Percentiles rank a stretch among this genome's conserved stretches.
phyloP scores from a whole-genome alignment of 306 rosid genomes.

The Malus asiatica region DNA sequence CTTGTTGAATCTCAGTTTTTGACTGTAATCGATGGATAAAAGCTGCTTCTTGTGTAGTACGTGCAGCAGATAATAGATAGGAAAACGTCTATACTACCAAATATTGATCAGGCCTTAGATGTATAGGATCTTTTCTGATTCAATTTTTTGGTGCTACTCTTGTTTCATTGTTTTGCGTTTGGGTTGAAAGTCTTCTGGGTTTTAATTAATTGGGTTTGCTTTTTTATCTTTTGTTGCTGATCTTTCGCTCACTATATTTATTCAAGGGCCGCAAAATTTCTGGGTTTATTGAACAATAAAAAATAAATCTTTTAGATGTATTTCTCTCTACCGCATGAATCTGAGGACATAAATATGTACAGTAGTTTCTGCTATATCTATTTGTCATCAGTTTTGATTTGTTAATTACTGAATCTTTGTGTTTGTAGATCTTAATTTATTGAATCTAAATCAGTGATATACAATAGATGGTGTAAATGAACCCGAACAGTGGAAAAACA shows the following conservation, averaged over 20 bases:
- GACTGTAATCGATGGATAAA: neutral
- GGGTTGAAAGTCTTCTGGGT: neutral
- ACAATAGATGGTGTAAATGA: neutral
- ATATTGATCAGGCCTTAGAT: neutral
- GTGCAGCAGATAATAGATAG: neutral
- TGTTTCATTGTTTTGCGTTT: neutral
- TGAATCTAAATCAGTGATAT: neutral
- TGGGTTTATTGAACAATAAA: neutral
- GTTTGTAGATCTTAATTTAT: neutral
- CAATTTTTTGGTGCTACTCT: neutral
- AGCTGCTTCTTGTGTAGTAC: neutral
- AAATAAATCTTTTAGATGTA: too few relatives aligned
- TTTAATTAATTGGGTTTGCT: neutral
- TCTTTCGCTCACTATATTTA: neutral
- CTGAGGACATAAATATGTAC: neutral
- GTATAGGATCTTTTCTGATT: neutral
- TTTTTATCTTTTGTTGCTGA: neutral
- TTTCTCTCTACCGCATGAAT: neutral
- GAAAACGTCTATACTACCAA: neutral
- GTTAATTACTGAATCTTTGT: neutral
- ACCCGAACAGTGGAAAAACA: too few relatives aligned
- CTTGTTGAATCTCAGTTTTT: neutral
- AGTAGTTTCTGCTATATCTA: neutral
- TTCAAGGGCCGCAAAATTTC: neutral
- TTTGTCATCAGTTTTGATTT: neutral